Evolutionary conservation across 73 alveolate genomes (phyloP), one percentile per base, ranked within the genome.

Genomic region (Uronychia binucleata): DNA sequence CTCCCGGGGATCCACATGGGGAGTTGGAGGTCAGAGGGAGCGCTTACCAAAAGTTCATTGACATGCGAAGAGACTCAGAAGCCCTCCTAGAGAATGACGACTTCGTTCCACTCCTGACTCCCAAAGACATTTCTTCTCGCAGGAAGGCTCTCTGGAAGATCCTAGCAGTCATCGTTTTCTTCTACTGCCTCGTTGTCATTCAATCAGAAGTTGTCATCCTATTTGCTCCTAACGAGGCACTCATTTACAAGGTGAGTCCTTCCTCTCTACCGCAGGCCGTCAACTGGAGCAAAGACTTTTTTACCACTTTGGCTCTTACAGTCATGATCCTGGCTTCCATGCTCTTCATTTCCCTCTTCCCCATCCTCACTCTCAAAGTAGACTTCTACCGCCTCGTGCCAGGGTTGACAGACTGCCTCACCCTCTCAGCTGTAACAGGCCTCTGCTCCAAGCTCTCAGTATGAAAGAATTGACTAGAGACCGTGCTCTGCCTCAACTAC

Each of bases 371-470:
- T 60, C 46, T 83, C 79, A 75, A 77, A 58, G 31, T 88, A 26
- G 94, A 88, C 31, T 81, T 60, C 83, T 82, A 30, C 58, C 82
- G 77, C 33, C 59, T 88, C 26, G 91, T 77, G n/a, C 91, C 88
- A 26, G 67, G 74, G 30, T 88, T 83, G 27, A 88, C 94, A 25
- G 94, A 88, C 59, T 88, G 94, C 75, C 30, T 83, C 35, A 77
- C 88, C 31, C 57, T 88, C 78, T 30, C 88, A 32, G 14, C 85
- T 0, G 77, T 88, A 0, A 83, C 86, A 0, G 88, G 88, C 26
- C 32, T 82, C 60, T 88, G 86, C 86, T 83, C 86, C 86, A 88
- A 88, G n/a, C n/a, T n/a, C n/a, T n/a, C n/a, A n/a, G n/a, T n/a
- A n/a, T n/a, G n/a, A n/a, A n/a, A n/a, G n/a, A n/a, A n/a, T n/a